phyloP scores from a whole-genome alignment of 768 basidiomycete genomes.

The Pilatotrama ljubarskyi region DNA sequence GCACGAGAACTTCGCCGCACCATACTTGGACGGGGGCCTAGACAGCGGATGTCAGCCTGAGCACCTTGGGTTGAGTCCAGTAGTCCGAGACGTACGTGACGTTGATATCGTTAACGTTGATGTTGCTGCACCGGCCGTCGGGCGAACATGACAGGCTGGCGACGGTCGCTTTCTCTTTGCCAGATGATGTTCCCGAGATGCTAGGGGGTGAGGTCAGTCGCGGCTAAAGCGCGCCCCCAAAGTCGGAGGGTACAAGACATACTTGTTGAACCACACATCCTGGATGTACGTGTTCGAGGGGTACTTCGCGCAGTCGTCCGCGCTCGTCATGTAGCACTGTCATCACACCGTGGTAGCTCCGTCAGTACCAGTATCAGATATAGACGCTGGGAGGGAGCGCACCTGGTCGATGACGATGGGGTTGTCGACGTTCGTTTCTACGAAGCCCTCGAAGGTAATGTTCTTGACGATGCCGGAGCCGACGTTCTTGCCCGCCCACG shows the following conservation, averaged over 20 bases:
- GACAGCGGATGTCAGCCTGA: background rate
- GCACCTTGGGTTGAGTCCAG: background rate
- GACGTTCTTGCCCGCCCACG: conserved; percentile 60
- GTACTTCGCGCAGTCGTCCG: conserved; percentile 50
- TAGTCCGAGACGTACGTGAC: conserved; percentile 40
- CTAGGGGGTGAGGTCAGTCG: conserved; percentile 30
- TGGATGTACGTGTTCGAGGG: conserved; percentile 57
- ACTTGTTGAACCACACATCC: conserved; percentile 59
- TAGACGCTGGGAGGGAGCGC: background rate
- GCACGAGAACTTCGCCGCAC: conserved; percentile 50
- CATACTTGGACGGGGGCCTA: conserved; percentile 39
- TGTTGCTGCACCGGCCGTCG: conserved; percentile 48
- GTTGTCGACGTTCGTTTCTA: conserved; percentile 55
- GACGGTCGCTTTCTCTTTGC: conserved; percentile 46
- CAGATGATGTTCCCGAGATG: conserved; percentile 58
- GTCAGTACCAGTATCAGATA: background rate
- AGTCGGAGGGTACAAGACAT: background rate
- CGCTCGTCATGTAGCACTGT: conserved; percentile 51
- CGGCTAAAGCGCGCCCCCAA: background rate
- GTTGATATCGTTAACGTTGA: conserved; percentile 47
- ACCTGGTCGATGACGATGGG: conserved; percentile 63
- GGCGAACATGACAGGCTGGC: conserved; percentile 59
- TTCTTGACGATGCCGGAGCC: conserved; percentile 61
- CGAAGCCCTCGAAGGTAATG: conserved; percentile 53
- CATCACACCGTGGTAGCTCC: background rate